Conservation (phyloP, 139 green algal genomes). For the Chlorella sp. region DNA sequence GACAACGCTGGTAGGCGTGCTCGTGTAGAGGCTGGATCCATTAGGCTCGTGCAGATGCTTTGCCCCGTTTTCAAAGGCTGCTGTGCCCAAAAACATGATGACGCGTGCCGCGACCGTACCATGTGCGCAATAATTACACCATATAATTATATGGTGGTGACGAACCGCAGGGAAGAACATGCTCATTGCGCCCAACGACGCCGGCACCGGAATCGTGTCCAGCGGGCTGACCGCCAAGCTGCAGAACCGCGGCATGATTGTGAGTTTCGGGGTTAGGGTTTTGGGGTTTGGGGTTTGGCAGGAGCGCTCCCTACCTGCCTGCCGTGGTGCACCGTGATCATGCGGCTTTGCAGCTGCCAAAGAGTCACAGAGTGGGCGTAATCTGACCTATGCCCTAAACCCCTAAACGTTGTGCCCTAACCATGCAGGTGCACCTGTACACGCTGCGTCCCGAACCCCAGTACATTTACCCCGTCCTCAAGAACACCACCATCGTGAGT, state of each 20-base stretch:
- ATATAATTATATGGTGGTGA: neutral
- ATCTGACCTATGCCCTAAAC: neutral
- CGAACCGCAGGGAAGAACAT: neutral
- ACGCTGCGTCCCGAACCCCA: conserved; percentile 24
- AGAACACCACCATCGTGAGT: neutral
- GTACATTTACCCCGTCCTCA: conserved; percentile 1
- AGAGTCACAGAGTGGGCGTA: neutral
- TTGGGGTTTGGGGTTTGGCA: neutral
- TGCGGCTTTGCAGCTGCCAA: neutral
- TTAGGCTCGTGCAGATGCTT: neutral
- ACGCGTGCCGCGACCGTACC: neutral
- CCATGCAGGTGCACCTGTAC: conserved; percentile 22
- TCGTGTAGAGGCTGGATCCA: neutral
- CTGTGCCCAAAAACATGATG: neutral
- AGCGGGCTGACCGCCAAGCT: conserved; percentile 16
- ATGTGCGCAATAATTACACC: neutral
- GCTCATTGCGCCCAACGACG: neutral
- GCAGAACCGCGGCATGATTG: conserved; percentile 21
- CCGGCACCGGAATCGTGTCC: neutral
- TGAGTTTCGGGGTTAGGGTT: neutral
- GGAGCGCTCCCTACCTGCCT: neutral
- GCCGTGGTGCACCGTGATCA: neutral
- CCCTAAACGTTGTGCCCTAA: neutral
- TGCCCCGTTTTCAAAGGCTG: neutral
- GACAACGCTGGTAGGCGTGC: too few species aligned